Conservation (phyloP, 768 basidiomycete species). For the Mycena sanguinolenta region DNA sequence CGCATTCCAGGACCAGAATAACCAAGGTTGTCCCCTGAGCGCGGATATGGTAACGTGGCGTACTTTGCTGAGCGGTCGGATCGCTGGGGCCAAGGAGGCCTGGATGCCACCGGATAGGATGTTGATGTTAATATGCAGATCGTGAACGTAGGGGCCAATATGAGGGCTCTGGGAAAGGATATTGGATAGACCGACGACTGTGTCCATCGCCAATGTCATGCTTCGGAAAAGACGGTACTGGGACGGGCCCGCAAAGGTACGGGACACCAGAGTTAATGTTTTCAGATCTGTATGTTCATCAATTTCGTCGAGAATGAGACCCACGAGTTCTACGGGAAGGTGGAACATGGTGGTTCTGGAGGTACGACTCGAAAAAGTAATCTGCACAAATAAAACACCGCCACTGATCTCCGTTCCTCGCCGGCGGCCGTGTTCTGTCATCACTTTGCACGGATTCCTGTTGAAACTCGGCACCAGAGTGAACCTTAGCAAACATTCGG, state of each 20-base stretch:
- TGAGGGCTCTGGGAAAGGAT: slow-evolving; percentile 11
- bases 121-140: slow-evolving; percentile 11
- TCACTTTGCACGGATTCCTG: too few species aligned
- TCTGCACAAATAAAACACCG: too few species aligned
- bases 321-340: slow-evolving; percentile 5
- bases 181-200: neutral
- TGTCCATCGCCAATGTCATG: slow-evolving; percentile 3
- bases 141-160: neutral
- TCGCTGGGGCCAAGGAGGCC: slow-evolving; percentile 1
- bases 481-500: too few species aligned
- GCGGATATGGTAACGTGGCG: slow-evolving; percentile 1
- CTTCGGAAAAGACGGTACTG: slow-evolving; percentile 5
- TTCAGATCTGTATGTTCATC: neutral
- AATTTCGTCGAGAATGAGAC: neutral
- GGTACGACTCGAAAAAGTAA: neutral
- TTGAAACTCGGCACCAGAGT: too few species aligned
- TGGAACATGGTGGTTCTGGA: too few species aligned
- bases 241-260: neutral
- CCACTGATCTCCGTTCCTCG: too few species aligned
- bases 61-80: slow-evolving; percentile 2
- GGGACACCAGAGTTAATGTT: slow-evolving; percentile 1
- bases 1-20: slow-evolving; percentile 12
- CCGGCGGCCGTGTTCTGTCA: too few species aligned
- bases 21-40: neutral
- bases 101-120: neutral